Percentiles rank a stretch among this genome's conserved stretches.
Evolutionary conservation across 495 filamentous ascomycete genomes (phyloP).

Genomic region (Lasiosphaeria ovina): DNA sequence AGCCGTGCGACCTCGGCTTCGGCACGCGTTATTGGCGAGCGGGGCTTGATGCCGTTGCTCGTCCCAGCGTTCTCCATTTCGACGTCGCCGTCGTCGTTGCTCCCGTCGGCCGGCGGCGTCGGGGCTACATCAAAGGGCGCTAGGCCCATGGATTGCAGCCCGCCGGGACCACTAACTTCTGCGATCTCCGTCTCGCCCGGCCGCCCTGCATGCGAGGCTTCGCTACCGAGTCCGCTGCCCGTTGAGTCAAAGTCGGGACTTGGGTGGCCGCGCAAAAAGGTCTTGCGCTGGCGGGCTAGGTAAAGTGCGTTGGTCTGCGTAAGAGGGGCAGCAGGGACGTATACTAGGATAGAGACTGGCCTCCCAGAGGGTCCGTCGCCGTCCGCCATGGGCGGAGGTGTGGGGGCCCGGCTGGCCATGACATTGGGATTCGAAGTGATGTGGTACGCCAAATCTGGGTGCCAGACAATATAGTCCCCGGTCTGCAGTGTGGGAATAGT

Average conservation of each 20-base stretch:
- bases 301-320: constrained; percentile 76
- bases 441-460: constrained; percentile 66
- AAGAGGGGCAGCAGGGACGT: constrained; percentile 81
- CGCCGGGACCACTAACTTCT: constrained; percentile 45
- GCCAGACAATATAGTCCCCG: constrained; percentile 91
- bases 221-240: constrained; percentile 45
- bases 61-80: constrained; percentile 23
- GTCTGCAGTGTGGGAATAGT: constrained; percentile 73
- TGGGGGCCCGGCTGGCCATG: constrained; percentile 35
- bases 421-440: constrained; percentile 46
- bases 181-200: constrained; percentile 47
- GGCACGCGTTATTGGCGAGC: constrained; percentile 30
- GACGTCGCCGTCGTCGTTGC: constrained; percentile 21
- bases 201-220: constrained; percentile 44
- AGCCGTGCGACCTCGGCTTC: constrained; percentile 48
- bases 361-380: neutral
- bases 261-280: constrained; percentile 62
- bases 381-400: constrained; percentile 23
- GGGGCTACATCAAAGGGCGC: constrained; percentile 44
- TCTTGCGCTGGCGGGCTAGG: constrained; percentile 72
- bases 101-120: constrained; percentile 22
- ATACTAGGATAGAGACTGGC: constrained; percentile 52
- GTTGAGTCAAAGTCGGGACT: constrained; percentile 68
- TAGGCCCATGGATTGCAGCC: constrained; percentile 47
- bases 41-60: neutral